phyloP scores from a whole-genome alignment of 2,329 filamentous ascomycete genomes.

The Apiospora aurea region DNA sequence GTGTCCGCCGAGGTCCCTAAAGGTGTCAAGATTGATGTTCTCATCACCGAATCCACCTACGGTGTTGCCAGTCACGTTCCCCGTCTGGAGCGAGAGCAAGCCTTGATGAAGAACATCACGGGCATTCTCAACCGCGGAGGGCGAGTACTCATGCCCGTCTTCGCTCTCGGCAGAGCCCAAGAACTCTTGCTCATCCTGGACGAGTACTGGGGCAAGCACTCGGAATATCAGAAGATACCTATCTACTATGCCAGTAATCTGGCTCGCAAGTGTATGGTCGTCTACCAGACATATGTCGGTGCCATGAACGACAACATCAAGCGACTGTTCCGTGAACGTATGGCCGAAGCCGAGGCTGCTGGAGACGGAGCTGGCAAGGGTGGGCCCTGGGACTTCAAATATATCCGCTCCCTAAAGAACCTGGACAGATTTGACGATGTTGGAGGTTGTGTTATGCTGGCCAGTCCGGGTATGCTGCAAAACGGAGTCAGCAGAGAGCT shows the following conservation, averaged over 20 bases:
- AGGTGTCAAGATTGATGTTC: conserved; percentile 89
- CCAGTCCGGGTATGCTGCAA: conserved; percentile 97
- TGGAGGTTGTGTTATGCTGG: conserved; percentile 95
- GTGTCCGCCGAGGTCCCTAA: conserved; percentile 91
- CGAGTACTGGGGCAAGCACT: conserved; percentile 93
- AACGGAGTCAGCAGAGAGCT: conserved; percentile 93
- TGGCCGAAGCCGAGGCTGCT: conserved; percentile 86
- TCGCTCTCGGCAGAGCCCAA: conserved; percentile 91
- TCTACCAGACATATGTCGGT: conserved; percentile 97
- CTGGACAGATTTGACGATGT: conserved; percentile 96
- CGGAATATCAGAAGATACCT: conserved; percentile 86
- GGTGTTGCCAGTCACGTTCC: conserved; percentile 95
- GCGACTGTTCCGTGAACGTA: conserved; percentile 87
- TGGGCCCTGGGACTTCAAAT: conserved; percentile 96
- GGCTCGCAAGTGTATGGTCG: conserved; percentile 95
- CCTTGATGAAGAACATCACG: conserved; percentile 95
- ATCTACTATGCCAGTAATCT: conserved; percentile 98
- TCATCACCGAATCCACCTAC: conserved; percentile 98
- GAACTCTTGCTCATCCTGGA: conserved; percentile 94
- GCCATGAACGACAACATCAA: conserved; percentile 99
- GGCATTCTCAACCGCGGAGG: conserved; percentile 89
- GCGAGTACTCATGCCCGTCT: conserved; percentile 92
- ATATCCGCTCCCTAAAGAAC: conserved; percentile 88
- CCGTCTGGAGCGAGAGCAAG: conserved; percentile 87
- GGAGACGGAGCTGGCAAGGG: conserved; percentile 78